These are phyloP conservation scores for Dryas drummondii DNA, from an alignment of 306 rosid genomes.

Conservation along the genomic window DNA sequence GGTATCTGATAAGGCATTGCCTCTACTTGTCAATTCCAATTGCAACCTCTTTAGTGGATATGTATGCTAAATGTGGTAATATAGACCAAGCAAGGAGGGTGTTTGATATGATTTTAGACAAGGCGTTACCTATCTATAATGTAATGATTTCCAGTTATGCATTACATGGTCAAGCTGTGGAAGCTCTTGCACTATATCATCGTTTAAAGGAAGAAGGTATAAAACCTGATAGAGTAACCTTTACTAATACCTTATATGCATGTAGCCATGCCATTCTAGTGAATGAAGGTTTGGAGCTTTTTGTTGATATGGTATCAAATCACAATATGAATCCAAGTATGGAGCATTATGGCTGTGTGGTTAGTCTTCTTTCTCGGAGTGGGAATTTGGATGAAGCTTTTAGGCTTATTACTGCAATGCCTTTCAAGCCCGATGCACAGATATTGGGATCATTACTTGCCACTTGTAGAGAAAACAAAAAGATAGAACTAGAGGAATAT, in stretches of 20 bases:
- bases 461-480: conserved; percentile 56
- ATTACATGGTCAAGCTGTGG: conserved; percentile 64
- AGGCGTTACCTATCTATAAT: conserved; percentile 57
- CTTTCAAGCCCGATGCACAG: conserved; percentile 66
- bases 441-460: conserved; percentile 69
- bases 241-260: conserved; percentile 60
- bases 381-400: conserved; percentile 71
- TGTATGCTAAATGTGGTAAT: conserved; percentile 84
- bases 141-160: conserved; percentile 78
- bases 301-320: conserved; percentile 56
- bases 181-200: conserved; percentile 52
- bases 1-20: conserved; percentile 50
- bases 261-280: conserved; percentile 66
- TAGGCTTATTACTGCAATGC: conserved; percentile 48
- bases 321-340: conserved; percentile 52
- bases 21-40: conserved; percentile 37
- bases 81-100: conserved; percentile 49
- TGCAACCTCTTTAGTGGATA: conserved; percentile 61
- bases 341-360: conserved; percentile 65
- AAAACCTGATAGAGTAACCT: conserved; percentile 60
- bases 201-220: conserved; percentile 43
- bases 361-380: conserved; percentile 56
- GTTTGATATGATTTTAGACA: conserved; percentile 44
- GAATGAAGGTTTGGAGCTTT: conserved; percentile 60
- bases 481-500: conserved; percentile 54